Conservation (phyloP, 176 grass and related monocot genomes). For the Zea luxurians region DNA sequence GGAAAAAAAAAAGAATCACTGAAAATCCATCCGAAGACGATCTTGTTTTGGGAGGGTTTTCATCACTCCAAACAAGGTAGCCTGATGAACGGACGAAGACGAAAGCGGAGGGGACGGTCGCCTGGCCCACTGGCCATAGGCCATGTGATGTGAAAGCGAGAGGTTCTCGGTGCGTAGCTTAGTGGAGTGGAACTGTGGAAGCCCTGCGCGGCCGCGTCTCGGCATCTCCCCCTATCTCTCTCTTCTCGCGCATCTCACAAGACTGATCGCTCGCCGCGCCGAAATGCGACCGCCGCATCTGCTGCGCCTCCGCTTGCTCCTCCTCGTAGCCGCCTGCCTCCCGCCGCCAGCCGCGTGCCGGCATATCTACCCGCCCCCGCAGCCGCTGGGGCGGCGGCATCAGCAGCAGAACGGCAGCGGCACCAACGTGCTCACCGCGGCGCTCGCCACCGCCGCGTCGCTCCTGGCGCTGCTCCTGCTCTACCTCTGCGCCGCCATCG, state of each 20-base stretch:
- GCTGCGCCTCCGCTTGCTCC: slow-evolving; percentile 7
- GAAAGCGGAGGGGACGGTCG: background rate
- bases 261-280: slow-evolving; percentile 45
- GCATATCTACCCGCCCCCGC: background rate
- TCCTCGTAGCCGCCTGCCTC: slow-evolving; percentile 10
- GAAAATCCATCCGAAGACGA: too few species aligned
- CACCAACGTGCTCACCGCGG: slow-evolving; percentile 36
- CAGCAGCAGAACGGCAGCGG: slow-evolving; percentile 9
- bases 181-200: background rate
- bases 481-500: slow-evolving; percentile 54
- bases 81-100: background rate
- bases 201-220: slow-evolving; percentile 3
- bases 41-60: too few species aligned
- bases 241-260: slow-evolving; percentile 2
- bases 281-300: slow-evolving; percentile 39
- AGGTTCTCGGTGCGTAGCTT: too few species aligned
- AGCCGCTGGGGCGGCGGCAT: slow-evolving; percentile 31
- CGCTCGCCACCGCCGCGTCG: slow-evolving; percentile 39
- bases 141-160: slow-evolving; percentile 56
- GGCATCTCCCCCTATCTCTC: background rate
- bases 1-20: background rate
- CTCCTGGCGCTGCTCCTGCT: slow-evolving; percentile 57
- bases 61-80: background rate
- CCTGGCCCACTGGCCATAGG: slow-evolving; percentile 10
- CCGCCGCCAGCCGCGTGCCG: slow-evolving; percentile 33